Percentiles rank a stretch among this genome's conserved stretches.
These are phyloP conservation scores for Scheffersomyces cryptocercus DNA, from an alignment of 1,139 yeast species.

Conservation along the genomic window DNA sequence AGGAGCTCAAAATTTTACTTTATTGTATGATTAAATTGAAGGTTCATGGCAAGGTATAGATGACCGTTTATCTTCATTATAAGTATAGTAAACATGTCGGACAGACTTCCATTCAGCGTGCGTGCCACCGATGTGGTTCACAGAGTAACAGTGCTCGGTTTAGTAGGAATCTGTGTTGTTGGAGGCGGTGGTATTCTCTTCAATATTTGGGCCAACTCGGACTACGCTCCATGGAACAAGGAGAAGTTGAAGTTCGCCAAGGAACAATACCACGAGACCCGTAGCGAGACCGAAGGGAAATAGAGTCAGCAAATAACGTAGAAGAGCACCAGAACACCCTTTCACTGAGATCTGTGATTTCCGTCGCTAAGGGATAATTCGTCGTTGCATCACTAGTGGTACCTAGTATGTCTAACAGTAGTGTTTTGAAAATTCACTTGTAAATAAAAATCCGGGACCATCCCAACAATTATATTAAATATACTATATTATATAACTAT, in stretches of 20 bases:
- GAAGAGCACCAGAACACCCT: too few species aligned
- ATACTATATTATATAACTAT: too few species aligned
- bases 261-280: constrained; percentile 30
- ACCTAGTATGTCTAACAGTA: too few species aligned
- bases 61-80: constrained; percentile 1
- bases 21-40: too few species aligned
- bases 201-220: constrained; percentile 32
- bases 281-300: constrained; percentile 12
- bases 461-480: too few species aligned
- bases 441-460: too few species aligned
- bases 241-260: constrained; percentile 41
- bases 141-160: constrained; percentile 26
- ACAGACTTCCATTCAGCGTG: constrained; percentile 44
- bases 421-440: too few species aligned
- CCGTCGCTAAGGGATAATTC: too few species aligned
- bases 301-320: neutral
- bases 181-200: constrained; percentile 29
- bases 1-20: too few species aligned
- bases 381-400: too few species aligned
- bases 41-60: too few species aligned
- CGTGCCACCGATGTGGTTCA: constrained; percentile 35
- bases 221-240: constrained; percentile 44
- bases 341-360: too few species aligned
- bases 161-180: constrained; percentile 37
- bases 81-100: constrained; percentile 18